Evolutionary conservation across 768 basidiomycete species (phyloP), one percentile per base, ranked within the genome.

Genomic region (Nidularia sp.): DNA sequence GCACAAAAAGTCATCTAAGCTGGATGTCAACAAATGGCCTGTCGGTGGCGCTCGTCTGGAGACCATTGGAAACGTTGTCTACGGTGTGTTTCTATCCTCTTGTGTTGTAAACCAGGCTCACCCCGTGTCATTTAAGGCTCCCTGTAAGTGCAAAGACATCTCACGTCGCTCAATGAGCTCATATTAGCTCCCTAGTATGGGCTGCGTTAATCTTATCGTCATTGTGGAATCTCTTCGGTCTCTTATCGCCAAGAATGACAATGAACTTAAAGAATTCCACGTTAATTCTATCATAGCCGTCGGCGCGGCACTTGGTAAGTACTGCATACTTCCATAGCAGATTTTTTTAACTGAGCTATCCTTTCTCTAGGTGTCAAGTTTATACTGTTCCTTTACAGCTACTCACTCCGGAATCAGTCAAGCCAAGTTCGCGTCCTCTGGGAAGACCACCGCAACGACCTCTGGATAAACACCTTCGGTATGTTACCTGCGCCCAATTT

Each of bases 381-480:
- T 45, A 43, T 85, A 0, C 80, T 99, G 42, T 98, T 98, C 71
- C 35, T 93, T 3, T 97, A 93, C 69, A 94, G 94, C 66, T 82
- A 73, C 60, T 78, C 90, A 2, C 77, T 96, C 44, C 84, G 91
- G 31, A 79, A 77, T 33, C 83, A 81, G 56, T 93, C 90, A 5
- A 94, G 90, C 60, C 97, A 99, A 69, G 96, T 99, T 2, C 81
- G 83, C 45, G 83, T 97, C n/a, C 79, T 97, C 31, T 98, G 93
- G 93, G 91, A 97, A 67, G 96, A 98, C 63, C 95, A 98, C 57
- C 77, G 95, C 58, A 98, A 94, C 61, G 96, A 96, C 61, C 64
- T 93, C n/a, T 90, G 83, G 64, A 84, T 93, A 64, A 93, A 93
- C 61, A 72, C 79, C 25, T 88, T 90, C 55, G 86, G 87, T 86